These are phyloP conservation scores for Penicillium coffeae DNA, from an alignment of 495 filamentous ascomycete species.

Conservation along the genomic window DNA sequence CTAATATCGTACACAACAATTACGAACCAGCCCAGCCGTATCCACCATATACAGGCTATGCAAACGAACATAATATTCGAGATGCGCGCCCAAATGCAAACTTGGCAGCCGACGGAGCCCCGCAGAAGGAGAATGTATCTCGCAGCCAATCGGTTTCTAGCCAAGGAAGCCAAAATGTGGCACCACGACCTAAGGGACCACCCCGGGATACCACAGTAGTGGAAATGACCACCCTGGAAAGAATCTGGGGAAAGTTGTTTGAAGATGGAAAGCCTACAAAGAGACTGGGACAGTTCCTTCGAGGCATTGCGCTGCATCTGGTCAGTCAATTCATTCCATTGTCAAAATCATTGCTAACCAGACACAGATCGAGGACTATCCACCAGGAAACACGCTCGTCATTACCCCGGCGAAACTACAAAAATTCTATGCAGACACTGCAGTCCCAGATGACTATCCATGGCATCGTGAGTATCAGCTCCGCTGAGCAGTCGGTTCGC, in stretches of 20 bases:
- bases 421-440: slow-evolving; percentile 67
- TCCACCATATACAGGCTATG: slow-evolving; percentile 16
- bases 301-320: slow-evolving; percentile 74
- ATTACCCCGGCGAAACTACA: slow-evolving; percentile 77
- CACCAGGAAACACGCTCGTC: slow-evolving; percentile 70
- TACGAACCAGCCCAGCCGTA: background rate
- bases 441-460: slow-evolving; percentile 58
- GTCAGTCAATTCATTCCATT: too few relatives aligned
- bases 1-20: background rate
- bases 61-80: slow-evolving; percentile 9
- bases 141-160: slow-evolving; percentile 25
- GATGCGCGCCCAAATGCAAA: slow-evolving; percentile 24
- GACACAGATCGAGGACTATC: slow-evolving; percentile 71
- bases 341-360: too few relatives aligned
- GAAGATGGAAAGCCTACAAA: slow-evolving; percentile 64
- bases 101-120: slow-evolving; percentile 17
- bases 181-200: slow-evolving; percentile 42
- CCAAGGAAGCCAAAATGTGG: slow-evolving; percentile 30
- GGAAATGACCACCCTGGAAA: slow-evolving; percentile 59
- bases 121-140: slow-evolving; percentile 15
- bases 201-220: slow-evolving; percentile 42
- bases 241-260: slow-evolving; percentile 76
- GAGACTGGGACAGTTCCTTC: slow-evolving; percentile 66
- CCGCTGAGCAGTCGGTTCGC: too few relatives aligned
- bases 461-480: slow-evolving; percentile 55